These are phyloP conservation scores for Podospora appendiculata DNA, from an alignment of 495 filamentous ascomycete genomes.

Conservation along the genomic window DNA sequence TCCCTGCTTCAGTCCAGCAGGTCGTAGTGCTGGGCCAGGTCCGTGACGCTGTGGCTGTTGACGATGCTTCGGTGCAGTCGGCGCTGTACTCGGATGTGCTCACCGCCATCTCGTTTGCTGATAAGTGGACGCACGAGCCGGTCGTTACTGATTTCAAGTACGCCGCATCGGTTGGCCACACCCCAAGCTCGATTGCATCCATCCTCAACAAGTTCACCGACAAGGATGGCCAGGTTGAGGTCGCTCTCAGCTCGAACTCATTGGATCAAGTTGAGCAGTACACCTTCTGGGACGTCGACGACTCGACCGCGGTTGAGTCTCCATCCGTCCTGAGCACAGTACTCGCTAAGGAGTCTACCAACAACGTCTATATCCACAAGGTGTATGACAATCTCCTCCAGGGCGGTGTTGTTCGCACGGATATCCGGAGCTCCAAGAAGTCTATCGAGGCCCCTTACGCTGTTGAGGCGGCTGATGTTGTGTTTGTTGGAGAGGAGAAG, in stretches of 20 bases:
- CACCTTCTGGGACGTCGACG: slow-evolving; percentile 88
- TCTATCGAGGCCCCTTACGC: slow-evolving; percentile 77
- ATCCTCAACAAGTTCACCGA: slow-evolving; percentile 55
- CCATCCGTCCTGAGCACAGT: slow-evolving; percentile 61
- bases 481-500: slow-evolving; percentile 69
- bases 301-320: slow-evolving; percentile 56
- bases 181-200: slow-evolving; percentile 55
- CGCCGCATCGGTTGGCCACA: slow-evolving; percentile 69
- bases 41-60: slow-evolving; percentile 39
- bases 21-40: slow-evolving; percentile 65
- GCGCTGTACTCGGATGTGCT: slow-evolving; percentile 84
- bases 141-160: slow-evolving; percentile 81
- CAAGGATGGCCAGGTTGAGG: slow-evolving; percentile 47
- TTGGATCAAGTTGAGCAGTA: slow-evolving; percentile 62
- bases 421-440: slow-evolving; percentile 77
- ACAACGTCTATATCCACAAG: slow-evolving; percentile 68
- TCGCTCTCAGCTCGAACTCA: slow-evolving; percentile 32
- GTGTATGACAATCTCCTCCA: slow-evolving; percentile 79
- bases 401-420: slow-evolving; percentile 75
- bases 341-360: slow-evolving; percentile 64
- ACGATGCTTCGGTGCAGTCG: slow-evolving; percentile 68
- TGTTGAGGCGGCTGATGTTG: slow-evolving; percentile 68
- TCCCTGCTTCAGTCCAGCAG: slow-evolving; percentile 66
- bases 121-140: slow-evolving; percentile 51
- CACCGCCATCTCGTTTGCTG: slow-evolving; percentile 71